Percentiles rank a stretch among this genome's conserved stretches.
These are phyloP conservation scores for Acrasis kona DNA, from an alignment of 78 protist genomes.

Conservation along the genomic window DNA sequence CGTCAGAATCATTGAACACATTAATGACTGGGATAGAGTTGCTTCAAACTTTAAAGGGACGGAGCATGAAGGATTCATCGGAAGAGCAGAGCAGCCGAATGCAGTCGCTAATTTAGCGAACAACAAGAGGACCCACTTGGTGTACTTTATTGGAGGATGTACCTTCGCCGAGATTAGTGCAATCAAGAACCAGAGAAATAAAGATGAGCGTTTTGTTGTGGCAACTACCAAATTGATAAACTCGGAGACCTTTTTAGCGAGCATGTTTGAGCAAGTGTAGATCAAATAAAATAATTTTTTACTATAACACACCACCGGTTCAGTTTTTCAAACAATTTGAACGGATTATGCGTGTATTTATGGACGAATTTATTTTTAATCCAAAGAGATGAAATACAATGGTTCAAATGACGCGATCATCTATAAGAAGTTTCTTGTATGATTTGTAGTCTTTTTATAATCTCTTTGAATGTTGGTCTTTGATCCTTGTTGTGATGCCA, in stretches of 20 bases:
- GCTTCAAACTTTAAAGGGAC: no score
- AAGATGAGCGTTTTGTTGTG: conserved; percentile 10
- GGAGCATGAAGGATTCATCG: background rate
- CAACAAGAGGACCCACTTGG: conserved; percentile 20
- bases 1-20: conserved; percentile 47
- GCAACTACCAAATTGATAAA: conserved; percentile 58
- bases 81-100: background rate
- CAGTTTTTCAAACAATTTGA: no score
- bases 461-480: no score
- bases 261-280: background rate
- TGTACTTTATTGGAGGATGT: conserved; percentile 73
- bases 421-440: no score
- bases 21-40: background rate
- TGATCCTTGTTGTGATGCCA: no score
- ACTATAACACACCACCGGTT: no score
- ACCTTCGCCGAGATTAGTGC: conserved; percentile 70
- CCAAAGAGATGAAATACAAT: no score
- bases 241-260: conserved; percentile 40
- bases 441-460: no score
- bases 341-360: no score
- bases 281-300: background rate
- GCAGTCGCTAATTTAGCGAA: background rate
- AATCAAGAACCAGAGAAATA: conserved; percentile 37
- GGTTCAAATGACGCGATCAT: no score
- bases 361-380: no score